Conservation (phyloP, 371 early-diverging fungal genomes). For the Nematocida parisii region DNA sequence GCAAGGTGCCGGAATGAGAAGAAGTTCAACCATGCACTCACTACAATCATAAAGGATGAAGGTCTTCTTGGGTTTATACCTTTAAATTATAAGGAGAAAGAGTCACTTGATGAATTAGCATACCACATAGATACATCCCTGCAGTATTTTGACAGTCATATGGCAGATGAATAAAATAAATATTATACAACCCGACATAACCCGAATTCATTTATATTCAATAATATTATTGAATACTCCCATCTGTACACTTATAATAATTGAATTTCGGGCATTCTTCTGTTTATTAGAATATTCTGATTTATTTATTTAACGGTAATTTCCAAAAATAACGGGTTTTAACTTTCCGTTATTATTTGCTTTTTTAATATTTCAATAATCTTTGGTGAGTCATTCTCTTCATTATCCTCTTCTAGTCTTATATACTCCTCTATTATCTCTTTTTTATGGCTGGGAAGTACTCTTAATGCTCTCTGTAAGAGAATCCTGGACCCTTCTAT, state of each 20-base stretch:
- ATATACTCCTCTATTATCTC: constrained; percentile 41
- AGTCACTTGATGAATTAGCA: constrained; percentile 7
- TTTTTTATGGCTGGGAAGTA: constrained; percentile 1
- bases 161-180: neutral
- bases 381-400: constrained; percentile 23
- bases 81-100: constrained; percentile 36
- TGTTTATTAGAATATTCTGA: too few relatives aligned
- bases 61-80: constrained; percentile 44
- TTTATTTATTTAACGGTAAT: too few relatives aligned
- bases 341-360: neutral
- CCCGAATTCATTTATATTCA: neutral
- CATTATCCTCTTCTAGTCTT: constrained; percentile 13
- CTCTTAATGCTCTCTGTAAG: constrained; percentile 39
- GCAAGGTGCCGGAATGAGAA: neutral
- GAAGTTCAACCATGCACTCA: constrained; percentile 37
- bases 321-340: too few relatives aligned
- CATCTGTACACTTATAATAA: too few relatives aligned
- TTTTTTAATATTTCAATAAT: constrained; percentile 34
- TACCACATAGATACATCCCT: constrained; percentile 49
- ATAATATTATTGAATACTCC: too few relatives aligned
- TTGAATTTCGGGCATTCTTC: too few relatives aligned
- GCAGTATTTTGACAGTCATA: constrained; percentile 32
- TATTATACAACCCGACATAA: neutral
- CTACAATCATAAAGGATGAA: constrained; percentile 44
- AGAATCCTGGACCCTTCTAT: constrained; percentile 38